phyloP scores from a whole-genome alignment of 805 yeast genomes.

The Kockiozyma suomiensis region DNA sequence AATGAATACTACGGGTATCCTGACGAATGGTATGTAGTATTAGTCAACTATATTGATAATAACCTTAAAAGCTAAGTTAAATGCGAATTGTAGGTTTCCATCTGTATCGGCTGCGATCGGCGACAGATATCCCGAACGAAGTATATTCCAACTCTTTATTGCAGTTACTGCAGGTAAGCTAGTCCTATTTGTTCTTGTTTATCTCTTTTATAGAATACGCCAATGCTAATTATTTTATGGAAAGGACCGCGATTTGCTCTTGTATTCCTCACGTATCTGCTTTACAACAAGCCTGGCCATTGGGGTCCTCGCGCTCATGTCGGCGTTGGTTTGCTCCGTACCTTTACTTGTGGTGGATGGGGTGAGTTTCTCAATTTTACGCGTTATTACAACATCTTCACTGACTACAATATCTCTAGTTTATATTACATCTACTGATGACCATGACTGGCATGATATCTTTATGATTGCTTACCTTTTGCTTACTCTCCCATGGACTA shows the following conservation, averaged over 20 bases:
- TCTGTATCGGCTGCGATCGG: slow-evolving; percentile 97
- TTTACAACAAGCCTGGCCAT: slow-evolving; percentile 37
- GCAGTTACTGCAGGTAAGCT: slow-evolving; percentile 79
- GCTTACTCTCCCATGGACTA: slow-evolving; percentile 89
- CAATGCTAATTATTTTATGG: slow-evolving; percentile 48
- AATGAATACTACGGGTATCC: slow-evolving; percentile 90
- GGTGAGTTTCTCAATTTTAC: slow-evolving; percentile 25
- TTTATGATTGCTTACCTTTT: slow-evolving; percentile 91
- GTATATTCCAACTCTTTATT: slow-evolving; percentile 85
- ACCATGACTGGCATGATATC: slow-evolving; percentile 93
- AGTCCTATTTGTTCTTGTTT: not conserved
- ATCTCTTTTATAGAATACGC: not conserved
- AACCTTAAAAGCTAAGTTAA: not conserved
- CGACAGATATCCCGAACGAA: slow-evolving; percentile 93
- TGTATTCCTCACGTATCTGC: slow-evolving; percentile 24
- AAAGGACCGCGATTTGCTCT: slow-evolving; percentile 34
- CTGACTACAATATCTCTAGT: no score
- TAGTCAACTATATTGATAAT: no score
- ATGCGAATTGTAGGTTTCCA: slow-evolving; percentile 58
- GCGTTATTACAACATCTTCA: no score
- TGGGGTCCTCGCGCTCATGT: slow-evolving; percentile 44
- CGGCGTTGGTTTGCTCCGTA: slow-evolving; percentile 76
- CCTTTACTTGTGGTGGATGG: slow-evolving; percentile 98
- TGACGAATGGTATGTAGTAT: slow-evolving; percentile 83
- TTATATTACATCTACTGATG: slow-evolving; percentile 94